A percentile compares a stretch with the other conserved stretches of the same genome.
Conservation (phyloP, 148 eudicot species). For the Simmondsia chinensis region DNA sequence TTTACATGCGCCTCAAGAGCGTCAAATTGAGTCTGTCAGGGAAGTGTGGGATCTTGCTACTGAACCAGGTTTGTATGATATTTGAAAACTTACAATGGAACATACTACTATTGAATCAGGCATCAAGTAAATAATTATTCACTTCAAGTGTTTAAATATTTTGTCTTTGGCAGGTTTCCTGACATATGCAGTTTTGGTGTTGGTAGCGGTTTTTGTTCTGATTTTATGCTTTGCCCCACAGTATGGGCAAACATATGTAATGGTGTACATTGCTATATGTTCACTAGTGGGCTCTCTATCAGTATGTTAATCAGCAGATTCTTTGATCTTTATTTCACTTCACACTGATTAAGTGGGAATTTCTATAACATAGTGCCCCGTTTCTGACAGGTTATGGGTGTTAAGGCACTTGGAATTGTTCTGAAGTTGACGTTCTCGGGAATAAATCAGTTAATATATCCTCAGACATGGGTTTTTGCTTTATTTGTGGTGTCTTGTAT, state of each 20-base stretch:
- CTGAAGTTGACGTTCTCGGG: conserved; percentile 70
- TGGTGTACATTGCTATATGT: conserved; percentile 68
- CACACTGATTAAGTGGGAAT: not conserved
- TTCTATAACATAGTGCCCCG: not conserved
- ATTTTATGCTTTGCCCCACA: conserved; percentile 40
- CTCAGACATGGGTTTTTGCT: conserved; percentile 70
- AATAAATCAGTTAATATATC: conserved; percentile 56
- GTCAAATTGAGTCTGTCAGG: conserved; percentile 67
- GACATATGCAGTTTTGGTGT: conserved; percentile 44
- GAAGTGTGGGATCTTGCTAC: conserved; percentile 95
- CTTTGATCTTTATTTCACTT: not conserved
- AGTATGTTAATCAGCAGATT: conserved; percentile 27
- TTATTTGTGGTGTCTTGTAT: conserved; percentile 37
- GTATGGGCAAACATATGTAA: conserved; percentile 64
- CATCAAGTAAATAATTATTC: not conserved
- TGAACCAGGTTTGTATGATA: conserved; percentile 60
- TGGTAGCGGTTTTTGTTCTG: conserved; percentile 33
- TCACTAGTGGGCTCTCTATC: conserved; percentile 67
- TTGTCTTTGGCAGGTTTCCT: conserved; percentile 43
- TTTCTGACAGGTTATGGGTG: conserved; percentile 64
- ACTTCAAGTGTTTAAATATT: not conserved
- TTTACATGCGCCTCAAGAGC: conserved; percentile 86
- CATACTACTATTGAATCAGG: not conserved
- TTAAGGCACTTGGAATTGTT: conserved; percentile 72
- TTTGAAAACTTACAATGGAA: too few species aligned